Base-by-base conservation (phyloP, 371 early-diverging fungal genomes). In the Nematocida displodere region DNA sequence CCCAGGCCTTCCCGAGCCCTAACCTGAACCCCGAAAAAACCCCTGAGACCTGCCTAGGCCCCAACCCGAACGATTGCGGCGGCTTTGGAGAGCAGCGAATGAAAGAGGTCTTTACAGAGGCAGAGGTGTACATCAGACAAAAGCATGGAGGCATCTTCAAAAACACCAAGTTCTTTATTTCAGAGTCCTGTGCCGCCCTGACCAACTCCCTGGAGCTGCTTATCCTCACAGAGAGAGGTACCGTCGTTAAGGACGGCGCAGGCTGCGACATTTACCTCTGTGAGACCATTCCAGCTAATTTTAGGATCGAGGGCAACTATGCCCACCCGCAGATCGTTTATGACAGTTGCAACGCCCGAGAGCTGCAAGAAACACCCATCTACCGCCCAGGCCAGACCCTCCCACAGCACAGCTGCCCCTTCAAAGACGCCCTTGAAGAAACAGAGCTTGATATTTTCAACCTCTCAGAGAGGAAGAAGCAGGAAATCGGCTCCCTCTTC, bases 311-410 rank as follows among this genome's bases (percentile, higher is more conserved):
- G 28, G 49, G 40, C 26, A 59, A 55, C 17, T 71, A 71, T 47
- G 61, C 61, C 28, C 56, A 58, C 11, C 75, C 56, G 8, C 75
- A 71, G 44, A 44, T 71, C 11, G 37, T 71, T 5, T 71, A 71
- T 29, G 75, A 71, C 63, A 71, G 75, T 54, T 50, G 33, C 28
- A 71, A 71, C 34, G 15, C n/a, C n/a, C 20, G 47, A 7, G 29
- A 4, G 4, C 62, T 62, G 28, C 75, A 71, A 44, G 42, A 40
- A 1, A 15, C 17, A 26, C 24, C 61, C 2, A 7, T 40, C 4
- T 71, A 71, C 50, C 31, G 75, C 24, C 75, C 75, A 62, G 75
- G 75, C 24, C 33, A 59, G 46, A 39, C n/a, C 13, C 17, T 71
- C 13, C 62, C 62, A 17, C 62, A 22, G 50, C 75, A 71, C 56